phyloP scores from a whole-genome alignment of 768 basidiomycete species.

The Panellus pusillus region DNA sequence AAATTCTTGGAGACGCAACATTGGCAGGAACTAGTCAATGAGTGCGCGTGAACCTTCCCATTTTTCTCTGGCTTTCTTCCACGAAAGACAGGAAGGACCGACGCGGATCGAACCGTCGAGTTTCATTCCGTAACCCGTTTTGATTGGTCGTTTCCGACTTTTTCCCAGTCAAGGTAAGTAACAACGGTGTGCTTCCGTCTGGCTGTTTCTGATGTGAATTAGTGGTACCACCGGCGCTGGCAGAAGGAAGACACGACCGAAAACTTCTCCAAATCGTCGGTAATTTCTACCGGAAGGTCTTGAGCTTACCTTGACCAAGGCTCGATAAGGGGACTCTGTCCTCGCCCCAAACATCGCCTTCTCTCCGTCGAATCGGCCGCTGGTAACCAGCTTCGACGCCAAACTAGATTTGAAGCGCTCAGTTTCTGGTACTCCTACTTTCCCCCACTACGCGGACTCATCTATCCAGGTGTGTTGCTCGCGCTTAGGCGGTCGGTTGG shows the following conservation, averaged over 20 bases:
- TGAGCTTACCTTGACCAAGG: conserved; percentile 35
- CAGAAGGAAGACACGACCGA: conserved; percentile 56
- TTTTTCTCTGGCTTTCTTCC: not conserved
- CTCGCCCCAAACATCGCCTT: too few species aligned
- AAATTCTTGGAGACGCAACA: conserved; percentile 61
- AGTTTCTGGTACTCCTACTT: too few species aligned
- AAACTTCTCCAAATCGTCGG: conserved; percentile 66
- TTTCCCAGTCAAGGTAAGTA: conserved; percentile 42
- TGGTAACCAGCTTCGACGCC: too few species aligned
- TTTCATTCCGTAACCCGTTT: conserved; percentile 13
- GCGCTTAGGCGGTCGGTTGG: too few species aligned
- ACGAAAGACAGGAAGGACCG: conserved; percentile 48
- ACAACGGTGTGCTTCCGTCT: not conserved
- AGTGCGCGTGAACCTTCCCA: conserved; percentile 32
- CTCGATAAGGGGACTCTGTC: conserved; percentile 67
- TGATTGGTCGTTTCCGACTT: not conserved
- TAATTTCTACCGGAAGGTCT: not conserved
- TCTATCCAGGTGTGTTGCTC: too few species aligned
- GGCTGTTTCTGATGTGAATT: not conserved
- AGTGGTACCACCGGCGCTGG: conserved; percentile 66
- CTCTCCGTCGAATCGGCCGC: too few species aligned
- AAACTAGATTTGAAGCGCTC: too few species aligned
- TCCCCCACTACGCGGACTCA: too few species aligned
- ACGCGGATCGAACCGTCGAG: conserved; percentile 61
- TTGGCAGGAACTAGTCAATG: conserved; percentile 64